phyloP scores from a whole-genome alignment of 2,329 filamentous ascomycete species.

The Diaporthe humulicola region DNA sequence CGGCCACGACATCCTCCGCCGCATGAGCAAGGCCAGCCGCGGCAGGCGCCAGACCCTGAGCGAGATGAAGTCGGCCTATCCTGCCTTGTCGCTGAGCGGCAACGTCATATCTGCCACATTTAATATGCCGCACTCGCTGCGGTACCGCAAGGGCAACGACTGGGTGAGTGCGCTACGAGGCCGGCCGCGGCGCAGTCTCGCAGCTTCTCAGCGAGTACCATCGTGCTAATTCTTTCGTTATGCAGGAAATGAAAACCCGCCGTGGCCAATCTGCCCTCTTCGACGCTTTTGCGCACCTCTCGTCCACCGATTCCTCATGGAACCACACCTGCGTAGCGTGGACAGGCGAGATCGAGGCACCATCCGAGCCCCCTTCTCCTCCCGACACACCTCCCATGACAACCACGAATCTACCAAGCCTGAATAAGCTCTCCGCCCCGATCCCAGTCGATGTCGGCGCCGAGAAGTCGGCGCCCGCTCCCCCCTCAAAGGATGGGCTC shows the following conservation, averaged over 20 bases:
- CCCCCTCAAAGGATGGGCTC: slow-evolving; percentile 75
- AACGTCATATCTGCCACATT: slow-evolving; percentile 77
- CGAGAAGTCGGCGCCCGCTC: slow-evolving; percentile 65
- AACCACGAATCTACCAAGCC: slow-evolving; percentile 64
- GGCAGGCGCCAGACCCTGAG: slow-evolving; percentile 62
- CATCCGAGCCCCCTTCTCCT: slow-evolving; percentile 58
- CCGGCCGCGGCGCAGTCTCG: neutral
- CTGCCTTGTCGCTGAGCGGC: slow-evolving; percentile 70
- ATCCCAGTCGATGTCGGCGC: slow-evolving; percentile 75
- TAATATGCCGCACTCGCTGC: slow-evolving; percentile 71
- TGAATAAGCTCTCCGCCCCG: slow-evolving; percentile 84
- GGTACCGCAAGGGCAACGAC: slow-evolving; percentile 69
- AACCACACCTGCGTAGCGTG: slow-evolving; percentile 93
- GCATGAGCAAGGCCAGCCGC: slow-evolving; percentile 60
- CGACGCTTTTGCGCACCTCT: slow-evolving; percentile 89
- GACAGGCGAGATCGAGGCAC: slow-evolving; percentile 86
- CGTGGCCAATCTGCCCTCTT: slow-evolving; percentile 92
- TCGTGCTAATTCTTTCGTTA: neutral
- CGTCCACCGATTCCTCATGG: slow-evolving; percentile 87
- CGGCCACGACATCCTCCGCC: slow-evolving; percentile 57
- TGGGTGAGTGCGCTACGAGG: slow-evolving; percentile 63
- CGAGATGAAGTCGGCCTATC: slow-evolving; percentile 68
- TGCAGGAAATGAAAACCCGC: slow-evolving; percentile 79
- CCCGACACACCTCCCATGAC: slow-evolving; percentile 63
- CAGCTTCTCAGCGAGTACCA: neutral